Conservation (phyloP, 768 basidiomycete species). For the Candolleomyces aberdarensis region DNA sequence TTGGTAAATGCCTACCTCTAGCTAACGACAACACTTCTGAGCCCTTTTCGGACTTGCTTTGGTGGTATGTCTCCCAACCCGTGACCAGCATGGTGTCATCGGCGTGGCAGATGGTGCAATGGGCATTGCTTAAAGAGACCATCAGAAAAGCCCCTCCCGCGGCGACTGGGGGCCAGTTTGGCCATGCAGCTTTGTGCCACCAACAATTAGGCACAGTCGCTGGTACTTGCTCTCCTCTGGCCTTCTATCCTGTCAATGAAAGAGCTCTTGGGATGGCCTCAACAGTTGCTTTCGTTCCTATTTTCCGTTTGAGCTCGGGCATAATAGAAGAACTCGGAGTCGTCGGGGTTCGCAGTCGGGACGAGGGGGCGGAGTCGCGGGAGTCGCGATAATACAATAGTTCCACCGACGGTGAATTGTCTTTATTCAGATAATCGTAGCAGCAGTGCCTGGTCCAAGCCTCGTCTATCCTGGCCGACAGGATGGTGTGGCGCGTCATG, state of each 20-base stretch:
- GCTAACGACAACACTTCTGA: too few relatives aligned
- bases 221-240: too few relatives aligned
- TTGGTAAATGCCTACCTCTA: too few relatives aligned
- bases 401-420: background rate
- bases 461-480: background rate
- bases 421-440: background rate
- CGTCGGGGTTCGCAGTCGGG: background rate
- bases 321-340: background rate
- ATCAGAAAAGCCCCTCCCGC: background rate
- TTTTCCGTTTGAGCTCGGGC: too few relatives aligned
- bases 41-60: too few relatives aligned
- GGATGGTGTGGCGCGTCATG: slow-evolving; percentile 1
- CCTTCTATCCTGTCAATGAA: too few relatives aligned
- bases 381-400: background rate
- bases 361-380: background rate
- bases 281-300: too few relatives aligned
- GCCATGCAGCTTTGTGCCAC: background rate
- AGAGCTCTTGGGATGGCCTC: too few relatives aligned
- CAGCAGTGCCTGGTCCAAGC: background rate
- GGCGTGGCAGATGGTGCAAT: slow-evolving; percentile 1
- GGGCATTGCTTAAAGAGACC: background rate
- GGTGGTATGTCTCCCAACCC: background rate
- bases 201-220: background rate
- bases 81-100: slow-evolving; percentile 3
- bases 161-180: background rate